Percentiles rank a stretch among this genome's conserved stretches.
Conservation (phyloP, 1,284 basidiomycete genomes). For the Boletus mariae region DNA sequence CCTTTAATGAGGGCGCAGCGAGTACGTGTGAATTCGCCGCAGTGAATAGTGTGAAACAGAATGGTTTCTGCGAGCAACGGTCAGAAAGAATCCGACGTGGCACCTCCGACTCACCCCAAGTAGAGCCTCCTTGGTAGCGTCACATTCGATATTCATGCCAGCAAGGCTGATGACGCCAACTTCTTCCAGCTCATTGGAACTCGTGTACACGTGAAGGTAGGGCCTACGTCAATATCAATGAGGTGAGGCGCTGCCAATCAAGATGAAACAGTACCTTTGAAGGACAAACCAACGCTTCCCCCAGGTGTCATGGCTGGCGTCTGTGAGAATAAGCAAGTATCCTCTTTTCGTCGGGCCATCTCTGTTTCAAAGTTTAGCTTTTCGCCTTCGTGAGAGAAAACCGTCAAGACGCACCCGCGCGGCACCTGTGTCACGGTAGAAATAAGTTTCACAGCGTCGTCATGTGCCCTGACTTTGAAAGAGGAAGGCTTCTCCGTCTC, state of each 20-base stretch:
- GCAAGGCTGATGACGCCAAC: slow-evolving; percentile 80
- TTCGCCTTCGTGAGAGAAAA: slow-evolving; percentile 4
- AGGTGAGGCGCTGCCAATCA: not conserved
- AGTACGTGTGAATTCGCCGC: slow-evolving; percentile 87
- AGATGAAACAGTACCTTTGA: slow-evolving; percentile 55
- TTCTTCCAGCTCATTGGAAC: slow-evolving; percentile 81
- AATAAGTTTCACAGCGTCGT: slow-evolving; percentile 62
- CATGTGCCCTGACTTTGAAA: slow-evolving; percentile 32
- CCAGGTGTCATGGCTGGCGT: slow-evolving; percentile 82
- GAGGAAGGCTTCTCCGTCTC: slow-evolving; percentile 44
- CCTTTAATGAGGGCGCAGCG: slow-evolving; percentile 74
- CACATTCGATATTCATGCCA: slow-evolving; percentile 82
- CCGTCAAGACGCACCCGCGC: slow-evolving; percentile 50
- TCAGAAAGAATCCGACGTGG: slow-evolving; percentile 9
- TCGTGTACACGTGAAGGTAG: slow-evolving; percentile 84
- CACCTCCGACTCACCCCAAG: slow-evolving; percentile 63
- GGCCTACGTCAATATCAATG: slow-evolving; percentile 52
- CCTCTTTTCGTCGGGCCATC: slow-evolving; percentile 85
- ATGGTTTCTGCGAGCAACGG: slow-evolving; percentile 58
- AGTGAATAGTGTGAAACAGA: slow-evolving; percentile 86
- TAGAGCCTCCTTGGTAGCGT: slow-evolving; percentile 81
- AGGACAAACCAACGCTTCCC: slow-evolving; percentile 84
- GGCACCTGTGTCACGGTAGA: slow-evolving; percentile 71
- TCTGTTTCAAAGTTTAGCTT: slow-evolving; percentile 37
- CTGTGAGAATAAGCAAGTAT: slow-evolving; percentile 71